Base-by-base conservation (phyloP, 2,329 filamentous ascomycete genomes). In the Exophiala bonariae region DNA sequence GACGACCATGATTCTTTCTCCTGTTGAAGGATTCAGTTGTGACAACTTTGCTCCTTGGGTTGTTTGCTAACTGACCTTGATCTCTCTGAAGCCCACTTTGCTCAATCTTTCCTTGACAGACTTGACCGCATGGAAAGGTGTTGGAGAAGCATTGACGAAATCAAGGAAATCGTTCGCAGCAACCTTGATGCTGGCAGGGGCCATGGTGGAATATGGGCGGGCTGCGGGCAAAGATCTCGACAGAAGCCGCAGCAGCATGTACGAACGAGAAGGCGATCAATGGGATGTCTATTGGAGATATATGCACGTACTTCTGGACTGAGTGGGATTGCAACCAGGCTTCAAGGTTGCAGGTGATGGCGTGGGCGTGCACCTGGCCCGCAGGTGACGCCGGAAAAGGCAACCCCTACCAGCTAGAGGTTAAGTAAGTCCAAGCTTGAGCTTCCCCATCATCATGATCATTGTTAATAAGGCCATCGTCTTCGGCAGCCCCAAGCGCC, bases 101-200 rank as follows among this genome's bases (percentile, higher is more conserved):
- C 86, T 80, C 43, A 99, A 80, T 45, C 87, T 85, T 55, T 83
- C 72, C 60, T 86, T 85, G 57, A 90, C 82, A 39, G 86, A 87
- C 47, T 84, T 83, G 49, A 96, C 91, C 52, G 91, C 92, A 75
- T 99, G 93, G 73, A 95, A 99, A 48, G 93, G 92, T 43, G 91
- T 95, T 10, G 93, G 93, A 49, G 91, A 96, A 55, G 85, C 87
- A 71, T 96, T 95, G 67, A 96, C 85, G 73, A 96, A 96, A 71
- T 89, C 86, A 64, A 96, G 73, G 69, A 96, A 96, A 75, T 95
- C 89, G 70, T 86, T 74, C 44, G 88, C 88, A 44, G 81, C 63
- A 36, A 56, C 60, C 49, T 61, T 66, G 51, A 61, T 60, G 41
- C 60, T 51, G 19, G 56, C 32, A 22, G 55, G 52, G 30, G 55